phyloP scores from a whole-genome alignment of 192 early-diverging fungal genomes.

The Anaeromyces robustus region DNA sequence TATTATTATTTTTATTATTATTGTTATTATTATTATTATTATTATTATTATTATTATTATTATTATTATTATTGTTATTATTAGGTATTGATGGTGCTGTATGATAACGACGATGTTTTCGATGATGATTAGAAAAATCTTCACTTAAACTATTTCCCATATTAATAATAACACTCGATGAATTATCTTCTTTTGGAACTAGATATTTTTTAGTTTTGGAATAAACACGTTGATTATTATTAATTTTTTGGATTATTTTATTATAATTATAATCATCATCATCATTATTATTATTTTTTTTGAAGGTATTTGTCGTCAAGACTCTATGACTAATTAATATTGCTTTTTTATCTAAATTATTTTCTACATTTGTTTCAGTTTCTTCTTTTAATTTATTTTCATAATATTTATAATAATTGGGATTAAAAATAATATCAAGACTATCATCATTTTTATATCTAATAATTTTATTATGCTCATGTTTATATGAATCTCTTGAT shows the following conservation, averaged over 20 bases:
- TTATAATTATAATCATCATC: background rate
- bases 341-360: no score
- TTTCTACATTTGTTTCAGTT: no score
- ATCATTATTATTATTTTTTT: background rate
- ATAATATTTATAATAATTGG: background rate
- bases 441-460: background rate
- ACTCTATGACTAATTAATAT: no score
- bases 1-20: background rate
- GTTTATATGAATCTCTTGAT: background rate
- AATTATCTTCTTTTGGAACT: background rate
- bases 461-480: background rate
- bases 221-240: background rate
- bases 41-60: background rate
- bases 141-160: background rate
- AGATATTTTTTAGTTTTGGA: background rate
- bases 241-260: background rate
- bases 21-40: background rate
- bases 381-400: no score
- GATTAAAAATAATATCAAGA: background rate
- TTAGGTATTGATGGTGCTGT: background rate
- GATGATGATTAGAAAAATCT: background rate
- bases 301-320: no score
- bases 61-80: background rate
- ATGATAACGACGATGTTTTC: background rate
- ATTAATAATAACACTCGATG: background rate